phyloP scores from a whole-genome alignment of 2,329 filamentous ascomycete species.

The Cercospora citrullina region DNA sequence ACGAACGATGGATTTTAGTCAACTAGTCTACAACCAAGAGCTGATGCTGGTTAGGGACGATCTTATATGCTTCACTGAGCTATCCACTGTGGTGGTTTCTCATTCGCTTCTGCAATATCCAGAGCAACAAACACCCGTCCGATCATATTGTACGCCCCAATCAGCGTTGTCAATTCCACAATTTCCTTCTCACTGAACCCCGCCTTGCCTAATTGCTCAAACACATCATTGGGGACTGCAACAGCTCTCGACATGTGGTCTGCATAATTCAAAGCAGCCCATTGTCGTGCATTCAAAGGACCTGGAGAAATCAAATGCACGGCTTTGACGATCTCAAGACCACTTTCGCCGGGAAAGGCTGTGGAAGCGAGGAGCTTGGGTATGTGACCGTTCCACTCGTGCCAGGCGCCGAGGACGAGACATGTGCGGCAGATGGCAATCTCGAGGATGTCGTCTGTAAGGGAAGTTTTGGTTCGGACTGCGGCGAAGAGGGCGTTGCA shows the following conservation, averaged over 20 bases:
- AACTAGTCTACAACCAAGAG: neutral
- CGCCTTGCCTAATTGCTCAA: neutral
- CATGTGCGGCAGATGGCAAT: neutral
- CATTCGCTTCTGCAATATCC: neutral
- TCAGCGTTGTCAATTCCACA: neutral
- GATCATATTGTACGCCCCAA: neutral
- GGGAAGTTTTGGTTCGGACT: neutral
- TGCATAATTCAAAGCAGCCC: neutral
- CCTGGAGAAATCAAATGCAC: neutral
- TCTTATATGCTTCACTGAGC: neutral
- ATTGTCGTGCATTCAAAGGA: neutral
- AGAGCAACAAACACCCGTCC: neutral
- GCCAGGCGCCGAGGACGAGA: slow-evolving; percentile 1
- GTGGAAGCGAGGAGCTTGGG: neutral
- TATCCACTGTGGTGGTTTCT: neutral
- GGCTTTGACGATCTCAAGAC: neutral
- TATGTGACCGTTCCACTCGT: neutral
- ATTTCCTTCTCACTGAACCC: neutral
- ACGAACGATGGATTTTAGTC: neutral
- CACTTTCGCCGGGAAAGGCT: neutral
- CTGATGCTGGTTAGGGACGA: neutral
- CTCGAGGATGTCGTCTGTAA: neutral
- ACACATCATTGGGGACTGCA: neutral
- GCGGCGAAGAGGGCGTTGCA: neutral
- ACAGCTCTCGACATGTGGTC: neutral